phyloP scores from a whole-genome alignment of 176 grass and related monocot genomes.

The Musa acuminata region DNA sequence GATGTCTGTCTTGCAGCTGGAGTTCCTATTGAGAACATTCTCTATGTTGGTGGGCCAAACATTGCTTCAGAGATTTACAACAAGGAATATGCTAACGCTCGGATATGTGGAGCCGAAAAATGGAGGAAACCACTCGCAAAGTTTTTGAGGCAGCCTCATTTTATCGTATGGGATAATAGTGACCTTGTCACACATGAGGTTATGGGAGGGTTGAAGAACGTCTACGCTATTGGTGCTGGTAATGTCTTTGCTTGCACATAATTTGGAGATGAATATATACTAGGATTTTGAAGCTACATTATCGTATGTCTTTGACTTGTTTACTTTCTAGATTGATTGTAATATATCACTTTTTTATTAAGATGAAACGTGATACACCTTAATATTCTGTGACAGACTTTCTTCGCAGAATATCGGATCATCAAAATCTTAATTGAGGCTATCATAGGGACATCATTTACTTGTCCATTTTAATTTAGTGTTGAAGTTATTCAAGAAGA shows the following conservation, averaged over 20 bases:
- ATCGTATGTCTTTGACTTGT: background rate
- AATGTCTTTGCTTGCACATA: conserved; percentile 24
- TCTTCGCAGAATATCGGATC: too few species aligned
- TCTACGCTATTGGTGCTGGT: conserved; percentile 96
- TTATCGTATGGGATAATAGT: conserved; percentile 97
- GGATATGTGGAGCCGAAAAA: conserved; percentile 88
- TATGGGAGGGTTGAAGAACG: conserved; percentile 98
- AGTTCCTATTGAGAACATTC: conserved; percentile 78
- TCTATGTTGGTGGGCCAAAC: conserved; percentile 95
- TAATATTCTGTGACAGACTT: too few species aligned
- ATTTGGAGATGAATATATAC: conserved; percentile 9
- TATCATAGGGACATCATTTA: too few species aligned
- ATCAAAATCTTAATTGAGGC: too few species aligned
- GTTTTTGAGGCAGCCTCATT: conserved; percentile 97
- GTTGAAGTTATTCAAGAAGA: too few species aligned
- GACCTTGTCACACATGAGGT: conserved; percentile 94
- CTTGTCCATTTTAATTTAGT: too few species aligned
- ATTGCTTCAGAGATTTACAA: conserved; percentile 99
- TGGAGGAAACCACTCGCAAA: conserved; percentile 95
- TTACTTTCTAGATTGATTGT: background rate
- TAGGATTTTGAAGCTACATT: background rate
- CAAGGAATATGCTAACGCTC: conserved; percentile 95
- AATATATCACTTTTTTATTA: too few species aligned
- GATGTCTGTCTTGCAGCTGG: conserved; percentile 47
- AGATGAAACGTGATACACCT: too few species aligned